Conservation (phyloP, 78 protist genomes). For the Diacronema lutheri region DNA sequence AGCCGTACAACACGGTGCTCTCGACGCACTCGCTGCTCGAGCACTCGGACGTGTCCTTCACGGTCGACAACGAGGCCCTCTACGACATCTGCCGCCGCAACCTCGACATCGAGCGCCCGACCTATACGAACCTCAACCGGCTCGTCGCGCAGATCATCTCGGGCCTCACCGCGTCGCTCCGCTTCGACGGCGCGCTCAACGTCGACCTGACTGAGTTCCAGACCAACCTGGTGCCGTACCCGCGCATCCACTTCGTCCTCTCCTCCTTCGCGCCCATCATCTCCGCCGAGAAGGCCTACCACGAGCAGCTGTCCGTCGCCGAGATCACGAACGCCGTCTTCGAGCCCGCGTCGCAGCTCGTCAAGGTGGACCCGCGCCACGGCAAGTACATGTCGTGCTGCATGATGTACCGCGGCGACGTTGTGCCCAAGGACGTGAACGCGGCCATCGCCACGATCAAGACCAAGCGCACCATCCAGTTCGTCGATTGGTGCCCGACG, state of each 20-base stretch:
- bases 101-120: constrained; percentile 94
- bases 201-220: constrained; percentile 98
- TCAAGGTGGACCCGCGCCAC: constrained; percentile 97
- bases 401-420: constrained; percentile 98
- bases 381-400: constrained; percentile 99
- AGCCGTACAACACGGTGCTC: constrained; percentile 98
- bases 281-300: constrained; percentile 96
- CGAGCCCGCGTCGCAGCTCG: constrained; percentile 95
- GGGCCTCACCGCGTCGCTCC: constrained; percentile 95
- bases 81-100: constrained; percentile 96
- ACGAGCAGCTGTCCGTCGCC: constrained; percentile 93
- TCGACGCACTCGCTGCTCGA: constrained; percentile 93
- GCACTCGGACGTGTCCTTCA: constrained; percentile 86
- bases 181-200: constrained; percentile 97
- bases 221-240: constrained; percentile 95
- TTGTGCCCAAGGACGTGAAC: constrained; percentile 98
- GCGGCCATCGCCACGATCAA: constrained; percentile 95
- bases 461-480: constrained; percentile 95
- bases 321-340: constrained; percentile 96
- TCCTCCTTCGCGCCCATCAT: constrained; percentile 95
- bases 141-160: constrained; percentile 94
- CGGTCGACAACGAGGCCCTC: constrained; percentile 94
- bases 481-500: constrained; percentile 98
- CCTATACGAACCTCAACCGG: constrained; percentile 98
- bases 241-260: constrained; percentile 93